Base-by-base conservation (phyloP, 306 rosid genomes). In the Prunus davidiana region DNA sequence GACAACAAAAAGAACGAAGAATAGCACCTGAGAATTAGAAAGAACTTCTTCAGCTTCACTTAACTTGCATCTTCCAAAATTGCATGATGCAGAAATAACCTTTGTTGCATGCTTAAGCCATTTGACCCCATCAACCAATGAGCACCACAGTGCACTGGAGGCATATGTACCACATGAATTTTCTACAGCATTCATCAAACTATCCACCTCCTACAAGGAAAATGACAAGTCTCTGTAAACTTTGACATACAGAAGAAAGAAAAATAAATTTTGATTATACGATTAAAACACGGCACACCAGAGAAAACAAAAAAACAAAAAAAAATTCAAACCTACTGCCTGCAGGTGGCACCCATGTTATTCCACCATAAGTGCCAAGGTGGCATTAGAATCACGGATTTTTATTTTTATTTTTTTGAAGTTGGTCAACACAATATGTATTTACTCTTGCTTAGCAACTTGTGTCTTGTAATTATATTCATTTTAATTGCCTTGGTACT, bases 51-150 rank as follows among this genome's bases (percentile, higher is more conserved):
- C 92, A 72, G 90, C 89, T 61, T 90, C 93, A 82, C 86, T 89
- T 82, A 87, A 77, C 67, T 82, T 88, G 85, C 85, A 82, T 78
- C 88, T 84, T 80, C 85, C 78, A 74, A 80, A 88, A 78, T 58
- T 80, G 50, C 28, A 27, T 62, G 86, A 79, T 70, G 72, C 76
- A 83, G 88, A 78, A 71, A 89, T 80, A 73, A 81, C 89, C 84
- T 89, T 86, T 70, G 86, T 68, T 15, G 95, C 97, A 82, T 75
- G 84, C 84, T 79, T 80, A 81, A 94, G 93, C 97, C 98, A 94
- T 81, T 84, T 82, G 64, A 89, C 79, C 56, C 89, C 97, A 56
- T 78, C 79, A 77, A 84, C 82, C 86, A 94, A 75, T 32, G 78
- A 77, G 75, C 82, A 86, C 80, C 86, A 86, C 78, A 92, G 74